Conservation (phyloP, 306 rosid genomes). For the Medicago lupulina region DNA sequence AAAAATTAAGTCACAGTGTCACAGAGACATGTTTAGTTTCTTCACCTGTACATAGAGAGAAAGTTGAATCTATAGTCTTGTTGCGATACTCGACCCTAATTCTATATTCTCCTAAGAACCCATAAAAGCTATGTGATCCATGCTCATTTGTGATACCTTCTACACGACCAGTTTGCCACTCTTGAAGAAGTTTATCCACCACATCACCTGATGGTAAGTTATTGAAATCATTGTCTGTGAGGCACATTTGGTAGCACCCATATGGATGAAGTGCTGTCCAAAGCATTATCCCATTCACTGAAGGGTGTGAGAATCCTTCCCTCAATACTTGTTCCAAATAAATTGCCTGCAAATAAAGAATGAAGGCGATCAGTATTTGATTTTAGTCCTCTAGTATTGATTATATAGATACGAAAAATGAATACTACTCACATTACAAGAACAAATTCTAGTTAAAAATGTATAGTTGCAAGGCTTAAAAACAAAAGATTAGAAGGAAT, state of each 20-base stretch:
- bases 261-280: constrained; percentile 83
- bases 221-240: constrained; percentile 65
- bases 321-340: constrained; percentile 79
- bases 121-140: constrained; percentile 77
- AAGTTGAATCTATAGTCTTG: constrained; percentile 58
- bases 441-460: too few species aligned
- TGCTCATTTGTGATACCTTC: constrained; percentile 64
- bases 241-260: constrained; percentile 93
- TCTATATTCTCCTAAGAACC: constrained; percentile 83
- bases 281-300: constrained; percentile 85
- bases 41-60: constrained; percentile 60
- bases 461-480: too few species aligned
- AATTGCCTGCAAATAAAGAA: constrained; percentile 48
- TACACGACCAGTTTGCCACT: constrained; percentile 65
- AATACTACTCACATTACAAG: too few species aligned
- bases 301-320: constrained; percentile 89
- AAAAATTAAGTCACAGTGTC: constrained; percentile 43
- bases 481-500: too few species aligned
- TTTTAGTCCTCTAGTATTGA: too few species aligned
- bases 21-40: constrained; percentile 76
- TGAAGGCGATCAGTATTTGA: not conserved
- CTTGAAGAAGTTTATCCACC: constrained; percentile 78
- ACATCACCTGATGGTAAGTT: constrained; percentile 84
- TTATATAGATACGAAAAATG: too few species aligned
- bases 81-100: constrained; percentile 51